A percentile compares a stretch with the other conserved stretches of the same genome.
phyloP scores from a whole-genome alignment of 2,329 filamentous ascomycete species.

The Apiospora pterosperma region DNA sequence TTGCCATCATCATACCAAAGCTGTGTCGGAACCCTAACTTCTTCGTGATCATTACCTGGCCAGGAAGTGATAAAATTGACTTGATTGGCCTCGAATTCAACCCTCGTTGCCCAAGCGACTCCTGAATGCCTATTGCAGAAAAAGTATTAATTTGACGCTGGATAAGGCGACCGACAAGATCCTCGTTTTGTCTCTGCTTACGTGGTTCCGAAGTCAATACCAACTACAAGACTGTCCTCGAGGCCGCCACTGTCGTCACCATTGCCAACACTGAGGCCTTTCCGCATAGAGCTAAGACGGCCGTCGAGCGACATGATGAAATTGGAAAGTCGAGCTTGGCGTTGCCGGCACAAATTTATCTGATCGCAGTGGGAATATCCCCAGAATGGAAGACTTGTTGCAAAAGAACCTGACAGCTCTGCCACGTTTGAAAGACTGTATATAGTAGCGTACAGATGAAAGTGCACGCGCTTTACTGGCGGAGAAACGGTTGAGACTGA shows the following conservation, averaged over 20 bases:
- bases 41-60: constrained; percentile 7
- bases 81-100: constrained; percentile 5
- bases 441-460: not conserved
- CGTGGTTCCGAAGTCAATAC: constrained; percentile 9
- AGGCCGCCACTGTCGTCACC: not conserved
- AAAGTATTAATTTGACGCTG: not conserved
- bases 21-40: constrained; percentile 17
- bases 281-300: not conserved
- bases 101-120: constrained; percentile 8
- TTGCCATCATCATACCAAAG: constrained; percentile 15
- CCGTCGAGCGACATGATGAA: not conserved
- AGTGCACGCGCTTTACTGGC: not conserved
- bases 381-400: not conserved
- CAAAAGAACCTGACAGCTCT: not conserved
- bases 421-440: not conserved
- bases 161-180: not conserved
- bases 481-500: not conserved
- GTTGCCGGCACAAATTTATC: not conserved
- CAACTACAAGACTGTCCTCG: constrained; percentile 6
- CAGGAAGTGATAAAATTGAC: constrained; percentile 8
- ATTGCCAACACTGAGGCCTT: not conserved
- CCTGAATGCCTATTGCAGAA: constrained; percentile 5
- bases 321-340: not conserved
- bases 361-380: not conserved
- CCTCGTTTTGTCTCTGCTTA: not conserved